A percentile compares a stretch with the other conserved stretches of the same genome.
Evolutionary conservation across 495 filamentous ascomycete genomes (phyloP).

Genomic region (Xylaria longipes): DNA sequence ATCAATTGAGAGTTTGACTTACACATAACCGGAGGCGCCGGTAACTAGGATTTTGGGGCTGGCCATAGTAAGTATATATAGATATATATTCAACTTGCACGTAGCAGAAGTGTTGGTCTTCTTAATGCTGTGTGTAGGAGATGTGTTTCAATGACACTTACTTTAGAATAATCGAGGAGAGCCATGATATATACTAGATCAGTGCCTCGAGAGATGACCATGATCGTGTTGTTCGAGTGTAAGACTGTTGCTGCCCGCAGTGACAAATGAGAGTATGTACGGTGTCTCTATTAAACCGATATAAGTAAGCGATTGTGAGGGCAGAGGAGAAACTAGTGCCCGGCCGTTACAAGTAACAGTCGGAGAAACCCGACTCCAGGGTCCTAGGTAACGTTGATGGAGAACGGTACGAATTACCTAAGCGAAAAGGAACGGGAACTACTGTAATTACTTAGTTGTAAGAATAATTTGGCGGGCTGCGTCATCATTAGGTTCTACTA

Average conservation of each 20-base stretch:
- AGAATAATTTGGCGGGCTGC: not conserved
- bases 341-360: not conserved
- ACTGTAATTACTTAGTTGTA: too few relatives aligned
- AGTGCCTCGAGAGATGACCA: too few relatives aligned
- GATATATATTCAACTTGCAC: not conserved
- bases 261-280: not conserved
- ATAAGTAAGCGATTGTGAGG: not conserved
- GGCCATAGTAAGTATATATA: not conserved
- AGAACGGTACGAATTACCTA: not conserved
- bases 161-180: not conserved
- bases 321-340: not conserved
- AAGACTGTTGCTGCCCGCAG: too few relatives aligned
- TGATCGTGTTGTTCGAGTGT: not conserved
- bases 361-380: not conserved
- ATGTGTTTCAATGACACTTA: not conserved
- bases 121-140: not conserved
- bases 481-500: too few relatives aligned
- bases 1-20: not conserved
- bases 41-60: slow-evolving; percentile 10
- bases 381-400: not conserved
- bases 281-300: not conserved
- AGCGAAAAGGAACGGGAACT: not conserved
- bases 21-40: slow-evolving; percentile 11
- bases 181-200: not conserved
- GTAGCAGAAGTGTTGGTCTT: not conserved